phyloP scores from a whole-genome alignment of 495 filamentous ascomycete species.

The Letharia columbiana region DNA sequence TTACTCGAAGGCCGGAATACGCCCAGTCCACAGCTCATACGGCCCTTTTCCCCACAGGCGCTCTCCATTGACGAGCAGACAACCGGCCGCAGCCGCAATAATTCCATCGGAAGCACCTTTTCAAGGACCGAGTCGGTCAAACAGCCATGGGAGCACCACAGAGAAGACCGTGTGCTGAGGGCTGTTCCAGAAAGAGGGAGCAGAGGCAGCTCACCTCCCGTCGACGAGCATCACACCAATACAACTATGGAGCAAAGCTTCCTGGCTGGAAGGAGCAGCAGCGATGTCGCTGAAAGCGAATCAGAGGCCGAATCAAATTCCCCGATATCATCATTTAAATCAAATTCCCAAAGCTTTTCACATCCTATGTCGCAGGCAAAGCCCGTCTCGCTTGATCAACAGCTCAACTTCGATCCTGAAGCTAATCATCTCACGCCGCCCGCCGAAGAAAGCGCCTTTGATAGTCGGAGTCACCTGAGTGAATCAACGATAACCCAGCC shows the following conservation, averaged over 20 bases:
- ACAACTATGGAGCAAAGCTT: slow-evolving; percentile 31
- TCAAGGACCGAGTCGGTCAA: slow-evolving; percentile 38
- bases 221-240: slow-evolving; percentile 16
- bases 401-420: slow-evolving; percentile 10
- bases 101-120: slow-evolving; percentile 36
- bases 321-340: slow-evolving; percentile 1
- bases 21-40: slow-evolving; percentile 24
- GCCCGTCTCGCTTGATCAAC: neutral
- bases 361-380: neutral
- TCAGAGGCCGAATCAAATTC: slow-evolving; percentile 19
- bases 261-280: slow-evolving; percentile 37
- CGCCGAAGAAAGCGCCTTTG: slow-evolving; percentile 27
- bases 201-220: slow-evolving; percentile 11
- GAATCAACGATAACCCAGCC: slow-evolving; percentile 22
- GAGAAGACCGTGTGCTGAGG: slow-evolving; percentile 15
- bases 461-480: slow-evolving; percentile 26
- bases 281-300: slow-evolving; percentile 29
- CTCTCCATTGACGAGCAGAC: slow-evolving; percentile 29
- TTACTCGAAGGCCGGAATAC: slow-evolving; percentile 60
- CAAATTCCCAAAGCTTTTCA: slow-evolving; percentile 5
- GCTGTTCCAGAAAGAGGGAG: slow-evolving; percentile 16
- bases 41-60: slow-evolving; percentile 29
- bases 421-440: slow-evolving; percentile 17
- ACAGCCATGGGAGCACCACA: slow-evolving; percentile 16
- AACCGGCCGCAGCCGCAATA: slow-evolving; percentile 33